Evolutionary conservation across 768 basidiomycete species (phyloP).

Genomic region (Naganishia vishniacii): DNA sequence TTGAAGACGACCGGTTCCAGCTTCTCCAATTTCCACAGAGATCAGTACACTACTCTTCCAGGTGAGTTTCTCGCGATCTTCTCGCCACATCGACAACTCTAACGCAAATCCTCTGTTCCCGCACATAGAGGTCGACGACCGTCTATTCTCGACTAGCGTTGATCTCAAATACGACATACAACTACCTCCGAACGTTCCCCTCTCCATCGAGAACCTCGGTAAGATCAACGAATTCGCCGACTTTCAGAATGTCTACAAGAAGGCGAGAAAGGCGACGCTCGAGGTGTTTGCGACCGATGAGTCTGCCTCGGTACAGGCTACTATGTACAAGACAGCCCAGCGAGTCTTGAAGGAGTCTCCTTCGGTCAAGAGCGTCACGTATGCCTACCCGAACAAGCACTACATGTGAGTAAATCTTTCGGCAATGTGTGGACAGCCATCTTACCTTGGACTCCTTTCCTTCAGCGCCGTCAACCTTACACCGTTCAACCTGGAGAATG

Average conservation of each 20-base stretch:
- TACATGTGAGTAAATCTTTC: conserved; percentile 61
- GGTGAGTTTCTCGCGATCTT: conserved; percentile 43
- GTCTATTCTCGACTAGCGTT: conserved; percentile 83
- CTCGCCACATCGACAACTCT: not conserved
- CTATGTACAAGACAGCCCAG: conserved; percentile 81
- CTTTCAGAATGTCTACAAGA: conserved; percentile 50
- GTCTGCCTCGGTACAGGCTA: conserved; percentile 89
- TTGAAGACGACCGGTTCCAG: conserved; percentile 84
- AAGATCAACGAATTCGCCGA: conserved; percentile 40
- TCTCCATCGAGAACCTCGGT: conserved; percentile 46
- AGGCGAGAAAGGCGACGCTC: conserved; percentile 63
- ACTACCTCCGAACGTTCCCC: conserved; percentile 40
- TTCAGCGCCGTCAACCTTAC: conserved; percentile 45
- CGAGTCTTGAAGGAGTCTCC: conserved; percentile 64
- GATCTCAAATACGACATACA: conserved; percentile 67
- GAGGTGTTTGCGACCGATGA: conserved; percentile 79
- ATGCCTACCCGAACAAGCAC: conserved; percentile 86
- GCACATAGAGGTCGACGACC: conserved; percentile 67
- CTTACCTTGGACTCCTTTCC: conserved; percentile 56
- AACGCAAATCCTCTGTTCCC: too few relatives aligned
- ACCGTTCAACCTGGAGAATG: conserved; percentile 52
- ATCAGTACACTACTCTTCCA: conserved; percentile 73
- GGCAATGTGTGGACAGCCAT: not conserved
- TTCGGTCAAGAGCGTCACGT: conserved; percentile 60
- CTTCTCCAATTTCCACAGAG: conserved; percentile 72